Evolutionary conservation across 805 yeast genomes (phyloP).

Genomic region (Maudiozyma barnettii): DNA sequence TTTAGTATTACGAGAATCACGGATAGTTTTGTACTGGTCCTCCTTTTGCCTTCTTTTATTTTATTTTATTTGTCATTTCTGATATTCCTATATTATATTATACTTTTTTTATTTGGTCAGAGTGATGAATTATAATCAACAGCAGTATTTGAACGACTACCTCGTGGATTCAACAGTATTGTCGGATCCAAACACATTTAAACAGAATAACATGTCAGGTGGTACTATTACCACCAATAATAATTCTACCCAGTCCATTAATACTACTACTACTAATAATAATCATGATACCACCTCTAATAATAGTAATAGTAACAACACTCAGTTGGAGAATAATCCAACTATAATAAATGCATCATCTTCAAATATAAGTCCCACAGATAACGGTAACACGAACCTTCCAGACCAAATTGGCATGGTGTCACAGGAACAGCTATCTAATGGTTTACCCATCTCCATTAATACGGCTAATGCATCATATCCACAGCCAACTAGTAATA

Average conservation of each 20-base stretch:
- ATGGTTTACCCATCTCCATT: background rate
- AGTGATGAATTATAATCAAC: background rate
- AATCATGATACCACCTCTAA: background rate
- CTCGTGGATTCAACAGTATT: background rate
- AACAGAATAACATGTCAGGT: background rate
- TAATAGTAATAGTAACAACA: background rate
- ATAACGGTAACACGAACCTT: background rate
- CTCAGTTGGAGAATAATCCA: background rate
- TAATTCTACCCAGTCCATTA: background rate
- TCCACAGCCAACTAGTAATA: too few species aligned
- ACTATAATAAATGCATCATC: too few species aligned
- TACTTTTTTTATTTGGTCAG: too few species aligned
- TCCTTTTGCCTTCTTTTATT: too few species aligned
- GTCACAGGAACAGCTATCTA: background rate
- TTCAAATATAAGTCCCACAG: background rate
- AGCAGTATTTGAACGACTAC: background rate
- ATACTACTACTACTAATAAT: background rate
- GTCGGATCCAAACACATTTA: background rate
- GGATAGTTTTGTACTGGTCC: too few species aligned
- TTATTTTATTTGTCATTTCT: too few species aligned
- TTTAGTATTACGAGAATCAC: too few species aligned
- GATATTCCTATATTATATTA: too few species aligned
- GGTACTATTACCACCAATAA: background rate
- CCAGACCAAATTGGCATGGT: background rate
- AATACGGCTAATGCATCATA: background rate